Conservation (phyloP, 768 basidiomycete genomes). For the Boletus bicolor region DNA sequence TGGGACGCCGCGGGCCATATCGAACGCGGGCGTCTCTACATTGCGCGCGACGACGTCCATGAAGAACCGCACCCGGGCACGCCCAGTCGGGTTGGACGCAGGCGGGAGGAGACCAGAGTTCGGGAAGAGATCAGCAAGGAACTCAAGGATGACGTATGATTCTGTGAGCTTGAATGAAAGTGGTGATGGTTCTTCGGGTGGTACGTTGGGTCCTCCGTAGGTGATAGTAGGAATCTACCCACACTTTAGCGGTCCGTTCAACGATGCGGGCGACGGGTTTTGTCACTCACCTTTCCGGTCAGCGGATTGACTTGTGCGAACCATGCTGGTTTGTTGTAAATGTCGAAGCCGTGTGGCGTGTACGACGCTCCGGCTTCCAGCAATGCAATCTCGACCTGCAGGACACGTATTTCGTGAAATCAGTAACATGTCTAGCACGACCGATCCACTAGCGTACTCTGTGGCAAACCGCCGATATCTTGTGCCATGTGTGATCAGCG, state of each 20-base stretch:
- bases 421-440: neutral
- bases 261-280: neutral
- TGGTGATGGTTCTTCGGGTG: constrained; percentile 53
- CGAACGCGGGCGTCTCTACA: constrained; percentile 36
- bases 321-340: constrained; percentile 65
- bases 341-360: constrained; percentile 52
- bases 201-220: constrained; percentile 54
- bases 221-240: constrained; percentile 50
- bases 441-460: constrained; percentile 34
- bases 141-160: constrained; percentile 61
- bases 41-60: constrained; percentile 49
- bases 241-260: neutral
- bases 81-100: constrained; percentile 43
- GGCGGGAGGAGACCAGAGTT: constrained; percentile 45
- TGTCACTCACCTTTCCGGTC: constrained; percentile 47
- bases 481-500: neutral
- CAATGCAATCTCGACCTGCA: constrained; percentile 57
- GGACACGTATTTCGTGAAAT: no score
- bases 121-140: constrained; percentile 58
- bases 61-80: constrained; percentile 61
- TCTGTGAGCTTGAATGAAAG: constrained; percentile 61
- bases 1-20: constrained; percentile 17
- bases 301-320: constrained; percentile 62
- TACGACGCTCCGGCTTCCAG: constrained; percentile 49
- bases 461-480: constrained; percentile 57